Evolutionary conservation across 164 flowering plant species (phyloP), one percentile per base, ranked within the genome.

Genomic region (Vitis rotundifolia): DNA sequence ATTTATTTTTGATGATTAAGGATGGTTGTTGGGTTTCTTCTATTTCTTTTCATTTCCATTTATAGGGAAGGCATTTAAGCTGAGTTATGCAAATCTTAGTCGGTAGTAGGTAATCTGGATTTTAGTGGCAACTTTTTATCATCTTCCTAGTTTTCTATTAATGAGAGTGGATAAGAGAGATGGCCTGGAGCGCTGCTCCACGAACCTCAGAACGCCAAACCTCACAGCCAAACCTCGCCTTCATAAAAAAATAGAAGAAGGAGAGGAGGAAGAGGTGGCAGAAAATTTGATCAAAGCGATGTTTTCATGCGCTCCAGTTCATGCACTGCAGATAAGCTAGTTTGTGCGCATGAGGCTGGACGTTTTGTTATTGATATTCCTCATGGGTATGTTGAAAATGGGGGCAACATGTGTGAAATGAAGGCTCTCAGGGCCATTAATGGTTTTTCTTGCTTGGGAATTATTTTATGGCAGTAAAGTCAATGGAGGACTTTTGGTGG

Each of bases 241-340:
- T 83, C 88, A 5, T 58, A 82, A 22, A 88, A 78, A 71, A 87
- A 76, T 59, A 73, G 86, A 71, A 84, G 91, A 5, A 78, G 91
- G 72, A 87, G 90, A 75, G 80, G 94, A 66, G 85, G 90, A 26
- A 75, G 88, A 70, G 90, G 90, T 37, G 91, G 88, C 50, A 67
- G 83, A 59, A 92, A 90, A 77, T 85, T 87, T 9, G 88, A 86
- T 63, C 92, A 84, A 67, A 79, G 79, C 7, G 93, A 90, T 6
- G 77, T 78, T 61, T 83, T 57, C 66, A 79, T 84, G 87, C 76
- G 81, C 16, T 88, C 87, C 1, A 83, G 90, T 72, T 84, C 87
- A 1, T 86, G 93, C 70, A 82, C 85, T 2, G 78, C 74, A 12
- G 58, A 76, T 73, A 85, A 80, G 52, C 77, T 83, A 4, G 85